phyloP scores from a whole-genome alignment of 345 rosid species.

The Eucalyptus polybractea region DNA sequence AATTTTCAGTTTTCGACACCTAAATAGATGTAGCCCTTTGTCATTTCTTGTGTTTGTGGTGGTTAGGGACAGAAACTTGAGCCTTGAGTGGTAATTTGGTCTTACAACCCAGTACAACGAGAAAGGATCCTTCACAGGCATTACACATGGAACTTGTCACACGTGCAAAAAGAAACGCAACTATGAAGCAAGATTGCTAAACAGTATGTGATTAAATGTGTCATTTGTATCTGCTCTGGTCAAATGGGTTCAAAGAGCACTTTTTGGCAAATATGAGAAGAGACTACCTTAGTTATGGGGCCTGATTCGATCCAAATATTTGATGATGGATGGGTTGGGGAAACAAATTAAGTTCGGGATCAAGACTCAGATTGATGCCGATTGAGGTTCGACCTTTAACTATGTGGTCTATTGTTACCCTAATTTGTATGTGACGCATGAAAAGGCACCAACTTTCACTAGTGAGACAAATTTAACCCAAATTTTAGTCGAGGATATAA shows the following conservation, averaged over 20 bases:
- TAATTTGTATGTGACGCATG: not conserved
- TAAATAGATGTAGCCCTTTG: not conserved
- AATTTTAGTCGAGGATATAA: not conserved
- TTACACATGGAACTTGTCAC: not conserved
- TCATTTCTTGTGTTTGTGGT: not conserved
- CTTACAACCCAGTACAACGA: not conserved
- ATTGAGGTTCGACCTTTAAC: not conserved
- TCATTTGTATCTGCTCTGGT: not conserved
- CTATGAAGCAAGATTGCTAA: not conserved
- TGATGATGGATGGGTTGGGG: not conserved
- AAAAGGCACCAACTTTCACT: not conserved
- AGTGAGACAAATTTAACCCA: not conserved
- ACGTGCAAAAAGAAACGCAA: not conserved
- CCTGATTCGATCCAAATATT: not conserved
- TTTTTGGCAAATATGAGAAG: not conserved
- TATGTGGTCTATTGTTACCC: not conserved
- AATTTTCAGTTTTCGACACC: not conserved
- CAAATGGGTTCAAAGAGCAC: not conserved
- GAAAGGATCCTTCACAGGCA: not conserved
- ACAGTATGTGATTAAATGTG: not conserved
- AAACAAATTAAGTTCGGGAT: not conserved
- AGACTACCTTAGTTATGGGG: not conserved
- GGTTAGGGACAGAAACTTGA: not conserved
- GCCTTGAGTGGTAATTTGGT: not conserved
- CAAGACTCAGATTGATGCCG: rapidly evolving